Evolutionary conservation across 1,284 basidiomycete species (phyloP).

Genomic region (Irpex rosettiformis): DNA sequence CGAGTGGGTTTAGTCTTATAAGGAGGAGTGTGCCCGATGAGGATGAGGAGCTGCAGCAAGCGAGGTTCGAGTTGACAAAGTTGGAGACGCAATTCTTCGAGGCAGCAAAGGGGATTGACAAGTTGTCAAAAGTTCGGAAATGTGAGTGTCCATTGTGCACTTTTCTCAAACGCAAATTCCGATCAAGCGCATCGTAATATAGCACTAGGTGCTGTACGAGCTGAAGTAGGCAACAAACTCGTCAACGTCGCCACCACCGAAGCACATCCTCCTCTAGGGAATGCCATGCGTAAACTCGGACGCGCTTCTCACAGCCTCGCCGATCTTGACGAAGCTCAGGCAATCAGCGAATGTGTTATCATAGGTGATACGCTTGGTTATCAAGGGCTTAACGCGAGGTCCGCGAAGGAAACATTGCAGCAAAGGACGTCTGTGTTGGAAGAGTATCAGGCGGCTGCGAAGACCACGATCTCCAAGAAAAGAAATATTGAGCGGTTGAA

Average conservation of each 20-base stretch:
- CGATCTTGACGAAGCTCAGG: slow-evolving; percentile 82
- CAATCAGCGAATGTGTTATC: slow-evolving; percentile 89
- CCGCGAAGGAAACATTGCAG: slow-evolving; percentile 87
- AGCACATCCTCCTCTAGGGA: slow-evolving; percentile 74
- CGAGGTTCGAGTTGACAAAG: slow-evolving; percentile 88
- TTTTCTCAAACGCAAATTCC: neutral
- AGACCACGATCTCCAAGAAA: slow-evolving; percentile 87
- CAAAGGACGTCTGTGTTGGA: slow-evolving; percentile 88
- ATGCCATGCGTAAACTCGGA: slow-evolving; percentile 80
- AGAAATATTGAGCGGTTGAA: slow-evolving; percentile 88
- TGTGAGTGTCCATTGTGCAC: slow-evolving; percentile 41
- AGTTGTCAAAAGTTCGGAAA: slow-evolving; percentile 76
- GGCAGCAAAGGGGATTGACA: slow-evolving; percentile 83
- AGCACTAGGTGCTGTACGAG: slow-evolving; percentile 75
- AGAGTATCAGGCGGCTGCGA: slow-evolving; percentile 88
- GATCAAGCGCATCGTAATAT: slow-evolving; percentile 1
- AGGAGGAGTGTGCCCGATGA: slow-evolving; percentile 75
- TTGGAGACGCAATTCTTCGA: slow-evolving; percentile 88
- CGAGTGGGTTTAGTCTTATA: slow-evolving; percentile 66
- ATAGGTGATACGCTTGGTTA: slow-evolving; percentile 91
- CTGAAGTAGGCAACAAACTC: slow-evolving; percentile 87
- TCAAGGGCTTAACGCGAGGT: slow-evolving; percentile 90
- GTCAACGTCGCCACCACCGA: slow-evolving; percentile 87
- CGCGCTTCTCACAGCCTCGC: slow-evolving; percentile 81
- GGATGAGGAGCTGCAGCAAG: slow-evolving; percentile 80